Evolutionary conservation across 306 rosid genomes (phyloP).

Genomic region (Hylodesmum podocarpum): DNA sequence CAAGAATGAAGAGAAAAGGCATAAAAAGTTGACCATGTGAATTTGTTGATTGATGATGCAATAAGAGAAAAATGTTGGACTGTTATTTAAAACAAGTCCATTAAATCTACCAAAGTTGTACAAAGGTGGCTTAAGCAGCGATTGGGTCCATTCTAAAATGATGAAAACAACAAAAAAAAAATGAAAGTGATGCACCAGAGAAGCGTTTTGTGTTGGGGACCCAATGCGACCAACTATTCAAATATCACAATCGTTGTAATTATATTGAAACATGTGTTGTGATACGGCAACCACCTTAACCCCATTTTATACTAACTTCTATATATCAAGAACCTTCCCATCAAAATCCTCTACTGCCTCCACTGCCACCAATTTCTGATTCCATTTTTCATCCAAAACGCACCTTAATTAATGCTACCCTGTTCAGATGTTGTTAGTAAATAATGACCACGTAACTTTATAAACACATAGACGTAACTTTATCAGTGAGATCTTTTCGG

Average conservation of each 20-base stretch:
- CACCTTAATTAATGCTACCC: background rate
- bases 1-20: background rate
- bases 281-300: background rate
- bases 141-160: slow-evolving; percentile 23
- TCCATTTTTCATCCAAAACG: background rate
- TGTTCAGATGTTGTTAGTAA: no score
- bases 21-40: slow-evolving; percentile 7
- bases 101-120: slow-evolving; percentile 22
- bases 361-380: slow-evolving; percentile 1
- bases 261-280: background rate
- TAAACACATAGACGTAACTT: no score
- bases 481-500: no score
- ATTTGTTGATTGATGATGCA: background rate
- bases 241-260: background rate
- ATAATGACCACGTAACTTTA: no score
- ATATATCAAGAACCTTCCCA: background rate
- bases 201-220: background rate
- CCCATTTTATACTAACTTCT: background rate
- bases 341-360: background rate
- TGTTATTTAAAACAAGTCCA: background rate
- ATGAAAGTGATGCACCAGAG: slow-evolving; percentile 13
- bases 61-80: slow-evolving; percentile 3
- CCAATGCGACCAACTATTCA: slow-evolving; percentile 3
- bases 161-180: background rate
- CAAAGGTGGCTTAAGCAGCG: slow-evolving; percentile 16